A percentile compares a stretch with the other conserved stretches of the same genome.
phyloP scores from a whole-genome alignment of 2,329 filamentous ascomycete genomes.

The Penicillium sp. region DNA sequence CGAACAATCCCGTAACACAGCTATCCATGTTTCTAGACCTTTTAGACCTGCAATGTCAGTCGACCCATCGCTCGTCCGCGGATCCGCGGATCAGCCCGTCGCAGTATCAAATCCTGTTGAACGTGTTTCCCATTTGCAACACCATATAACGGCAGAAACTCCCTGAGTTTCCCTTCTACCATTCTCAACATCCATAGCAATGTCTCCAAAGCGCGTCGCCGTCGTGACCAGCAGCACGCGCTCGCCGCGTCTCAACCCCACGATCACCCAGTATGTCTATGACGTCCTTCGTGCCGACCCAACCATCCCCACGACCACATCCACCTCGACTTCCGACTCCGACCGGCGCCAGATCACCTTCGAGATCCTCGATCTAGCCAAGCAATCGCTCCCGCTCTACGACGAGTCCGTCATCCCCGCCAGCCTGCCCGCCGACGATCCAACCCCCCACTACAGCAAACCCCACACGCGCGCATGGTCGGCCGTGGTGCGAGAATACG shows the following conservation, averaged over 20 bases:
- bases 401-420: constrained; percentile 42
- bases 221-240: constrained; percentile 40
- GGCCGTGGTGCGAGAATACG: constrained; percentile 30
- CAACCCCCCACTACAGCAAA: constrained; percentile 34
- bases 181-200: too few relatives aligned
- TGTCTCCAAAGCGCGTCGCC: constrained; percentile 31
- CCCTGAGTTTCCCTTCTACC: too few relatives aligned
- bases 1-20: too few relatives aligned
- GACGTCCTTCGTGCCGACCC: constrained; percentile 22
- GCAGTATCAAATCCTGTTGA: too few relatives aligned
- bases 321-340: constrained; percentile 11
- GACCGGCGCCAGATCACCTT: constrained; percentile 23
- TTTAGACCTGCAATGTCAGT: too few relatives aligned
- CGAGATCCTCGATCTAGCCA: constrained; percentile 32
- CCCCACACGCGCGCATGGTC: constrained; percentile 41
- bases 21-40: too few relatives aligned
- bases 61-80: too few relatives aligned
- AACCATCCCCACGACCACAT: constrained; percentile 17
- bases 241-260: constrained; percentile 35
- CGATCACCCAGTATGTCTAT: constrained; percentile 34
- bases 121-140: too few relatives aligned
- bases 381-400: constrained; percentile 38
- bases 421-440: constrained; percentile 26
- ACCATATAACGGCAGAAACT: too few relatives aligned
- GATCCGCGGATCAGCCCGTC: too few relatives aligned